Conservation (phyloP, 495 filamentous ascomycete species). For the Glutinoglossum americanum region DNA sequence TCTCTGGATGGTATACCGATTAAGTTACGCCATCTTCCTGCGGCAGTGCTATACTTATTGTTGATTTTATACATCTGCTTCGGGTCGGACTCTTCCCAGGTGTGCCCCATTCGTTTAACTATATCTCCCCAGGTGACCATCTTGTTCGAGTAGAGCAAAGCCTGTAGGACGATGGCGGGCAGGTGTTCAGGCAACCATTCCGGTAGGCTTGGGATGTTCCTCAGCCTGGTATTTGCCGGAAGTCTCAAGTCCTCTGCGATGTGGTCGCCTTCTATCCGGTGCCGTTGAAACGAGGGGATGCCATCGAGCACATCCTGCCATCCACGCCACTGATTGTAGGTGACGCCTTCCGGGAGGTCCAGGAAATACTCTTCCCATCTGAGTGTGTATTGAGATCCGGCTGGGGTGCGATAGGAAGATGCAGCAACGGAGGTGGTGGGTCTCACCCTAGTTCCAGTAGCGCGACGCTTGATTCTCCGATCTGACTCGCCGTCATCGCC, state of each 20-base stretch:
- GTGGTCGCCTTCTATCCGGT: neutral
- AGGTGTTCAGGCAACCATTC: neutral
- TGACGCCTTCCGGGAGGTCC: neutral
- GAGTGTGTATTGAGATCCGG: neutral
- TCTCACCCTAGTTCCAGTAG: too few relatives aligned
- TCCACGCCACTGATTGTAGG: neutral
- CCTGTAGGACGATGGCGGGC: neutral
- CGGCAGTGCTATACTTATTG: neutral
- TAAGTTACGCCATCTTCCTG: neutral
- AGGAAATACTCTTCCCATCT: neutral
- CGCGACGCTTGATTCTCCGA: too few relatives aligned
- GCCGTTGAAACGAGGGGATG: neutral
- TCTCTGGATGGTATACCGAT: neutral
- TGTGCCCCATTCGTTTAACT: neutral
- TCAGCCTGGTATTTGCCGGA: neutral
- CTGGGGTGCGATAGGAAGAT: too few relatives aligned
- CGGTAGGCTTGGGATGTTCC: neutral
- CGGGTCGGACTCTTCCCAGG: neutral
- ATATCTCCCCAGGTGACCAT: neutral
- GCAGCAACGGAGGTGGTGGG: too few relatives aligned
- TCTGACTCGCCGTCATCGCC: too few relatives aligned
- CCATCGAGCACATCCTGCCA: neutral
- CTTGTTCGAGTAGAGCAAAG: neutral
- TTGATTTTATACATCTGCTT: neutral
- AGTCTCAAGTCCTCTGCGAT: neutral